Base-by-base conservation (phyloP, 352 stramenopile genomes). In the Thalassiosira hispida region DNA sequence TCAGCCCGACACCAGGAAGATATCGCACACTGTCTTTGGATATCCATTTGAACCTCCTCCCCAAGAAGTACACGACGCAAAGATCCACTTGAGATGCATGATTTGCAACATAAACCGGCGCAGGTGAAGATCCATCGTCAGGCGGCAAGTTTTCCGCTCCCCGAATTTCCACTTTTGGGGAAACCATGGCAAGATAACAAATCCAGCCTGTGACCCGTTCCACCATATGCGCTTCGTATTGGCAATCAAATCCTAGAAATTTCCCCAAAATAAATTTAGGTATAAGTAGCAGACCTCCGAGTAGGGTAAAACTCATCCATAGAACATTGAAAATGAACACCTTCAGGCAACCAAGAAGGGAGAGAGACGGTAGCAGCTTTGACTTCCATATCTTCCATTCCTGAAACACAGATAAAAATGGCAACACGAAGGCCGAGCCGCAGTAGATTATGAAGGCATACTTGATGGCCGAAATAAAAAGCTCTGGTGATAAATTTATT, bases 321-420 rank as follows among this genome's bases (percentile, higher is more conserved):
- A 88, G 8, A 3, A 90, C 29, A 63, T 93, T 93, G 64, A 90
- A 83, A 1, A 81, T 0, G 56, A 83, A 91, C 0, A 91, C 73
- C 56, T 90, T 89, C 25, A 90, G 11, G 20, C 80, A 52, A 11
- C 64, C 87, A 20, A 79, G 71, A 5, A 73, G 18, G 0, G 77
- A 86, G 0, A 93, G 56, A 22, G 74, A 85, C 8, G 87, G 84
- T 1, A 91, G 31, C 7, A 66, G 63, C 14, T 44, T 29, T 14
- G 86, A 73, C 31, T 80, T 74, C 87, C 87, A 93, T 74, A 93
- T 93, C 47, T 83, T 84, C 9, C 59, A 62, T 79, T 93, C 87
- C 73, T 93, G 87, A 40, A 81, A 76, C 2, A 89, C 84, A 16
- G 76, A 76, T 33, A 38, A 18, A 42, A 81, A 72, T 12, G 73